Percentiles rank a stretch among this genome's conserved stretches.
phyloP scores from a whole-genome alignment of 2,329 filamentous ascomycete genomes.

The Eutypa lata region DNA sequence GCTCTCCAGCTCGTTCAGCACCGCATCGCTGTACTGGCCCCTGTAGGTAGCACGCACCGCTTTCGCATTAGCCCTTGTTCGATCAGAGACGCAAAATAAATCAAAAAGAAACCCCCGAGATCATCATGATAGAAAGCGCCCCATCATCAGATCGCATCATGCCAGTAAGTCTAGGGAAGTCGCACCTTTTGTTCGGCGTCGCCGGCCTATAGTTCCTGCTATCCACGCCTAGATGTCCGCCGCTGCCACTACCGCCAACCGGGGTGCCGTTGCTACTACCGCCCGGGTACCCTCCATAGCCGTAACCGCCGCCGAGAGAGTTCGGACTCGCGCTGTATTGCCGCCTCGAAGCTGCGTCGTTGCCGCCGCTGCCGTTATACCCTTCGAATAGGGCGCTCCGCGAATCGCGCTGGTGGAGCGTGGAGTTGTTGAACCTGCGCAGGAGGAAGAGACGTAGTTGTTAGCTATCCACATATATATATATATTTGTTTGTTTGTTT shows the following conservation, averaged over 20 bases:
- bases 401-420: slow-evolving; percentile 71
- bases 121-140: no score
- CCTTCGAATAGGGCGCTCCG: slow-evolving; percentile 73
- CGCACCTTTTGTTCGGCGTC: slow-evolving; percentile 67
- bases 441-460: not conserved
- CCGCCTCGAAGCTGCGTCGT: slow-evolving; percentile 34
- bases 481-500: not conserved
- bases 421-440: slow-evolving; percentile 62
- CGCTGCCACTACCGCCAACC: slow-evolving; percentile 6
- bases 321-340: slow-evolving; percentile 44
- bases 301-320: slow-evolving; percentile 48
- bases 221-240: slow-evolving; percentile 23
- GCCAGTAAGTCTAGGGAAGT: no score
- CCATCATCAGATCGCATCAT: not conserved
- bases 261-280: slow-evolving; percentile 23
- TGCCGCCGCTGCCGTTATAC: slow-evolving; percentile 53
- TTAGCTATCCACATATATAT: not conserved
- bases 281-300: slow-evolving; percentile 38
- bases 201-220: slow-evolving; percentile 55
- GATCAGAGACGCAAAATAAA: not conserved
- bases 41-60: slow-evolving; percentile 42
- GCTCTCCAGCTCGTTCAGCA: slow-evolving; percentile 88
- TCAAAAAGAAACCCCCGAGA: no score
- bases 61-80: not conserved
- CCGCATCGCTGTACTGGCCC: slow-evolving; percentile 89